Base-by-base conservation (phyloP, 495 filamentous ascomycete species). In the Podospora anserina region DNA sequence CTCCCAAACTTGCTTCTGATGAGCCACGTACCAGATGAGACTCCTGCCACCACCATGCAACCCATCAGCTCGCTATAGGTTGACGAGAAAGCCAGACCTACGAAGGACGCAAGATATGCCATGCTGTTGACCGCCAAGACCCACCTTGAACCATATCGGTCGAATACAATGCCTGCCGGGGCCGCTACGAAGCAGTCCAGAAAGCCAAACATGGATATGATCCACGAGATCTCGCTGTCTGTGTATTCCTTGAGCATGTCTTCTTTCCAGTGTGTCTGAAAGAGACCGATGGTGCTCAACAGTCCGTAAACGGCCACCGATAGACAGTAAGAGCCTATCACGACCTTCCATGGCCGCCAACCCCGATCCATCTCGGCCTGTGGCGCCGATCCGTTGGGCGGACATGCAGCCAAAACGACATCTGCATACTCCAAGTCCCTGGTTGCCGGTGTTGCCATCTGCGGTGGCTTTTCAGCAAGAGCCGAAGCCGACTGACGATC, bases 121-220 rank as follows among this genome's bases (percentile, higher is more conserved):
- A 57, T 53, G 27, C 72, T 70, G 23, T 69, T 66, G 16, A 72
- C 28, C 1, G 67, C 60, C 59, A 78, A 64, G 27, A 76, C 57
- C 63, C 67, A 65, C 1, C 66, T 16, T 0, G 53, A 7, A 26
- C 77, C 70, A 32, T 66, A 69, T 6, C 69, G 68, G 68, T 77
- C 75, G 49, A 71, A 74, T 26, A 76, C 30, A 3, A 73, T 9
- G 4, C 77, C 77, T 1, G 28, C 56, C 0, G 72, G 72, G 23
- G 57, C 61, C 3, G 58, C 71, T 11, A 76, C 72, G 18, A 78
- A 63, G 59, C 72, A 74, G 62, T 61, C 70, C 9, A 76, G 26
- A 34, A 75, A 76, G 15, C 74, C 75, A 59, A 76, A 78, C 7
- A 76, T 27, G 44, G 77, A 76, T 5, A 73, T 74, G 67, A 78